A percentile compares a stretch with the other conserved stretches of the same genome.
Conservation (phyloP, 805 yeast genomes). For the Candida andamanensis region DNA sequence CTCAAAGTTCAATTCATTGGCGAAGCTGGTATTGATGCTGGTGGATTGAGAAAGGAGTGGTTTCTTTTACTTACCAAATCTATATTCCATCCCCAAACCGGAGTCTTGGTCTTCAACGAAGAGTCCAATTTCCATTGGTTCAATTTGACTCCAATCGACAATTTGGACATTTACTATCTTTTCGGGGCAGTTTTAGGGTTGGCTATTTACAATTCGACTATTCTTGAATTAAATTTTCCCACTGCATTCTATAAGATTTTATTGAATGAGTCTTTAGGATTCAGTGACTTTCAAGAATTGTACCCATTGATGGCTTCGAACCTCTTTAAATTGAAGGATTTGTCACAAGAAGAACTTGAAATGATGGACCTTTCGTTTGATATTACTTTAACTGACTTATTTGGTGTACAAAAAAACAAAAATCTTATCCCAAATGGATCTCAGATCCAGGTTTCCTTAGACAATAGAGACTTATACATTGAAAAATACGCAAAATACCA, state of each 20-base stretch:
- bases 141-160: constrained; percentile 40
- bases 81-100: constrained; percentile 62
- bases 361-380: constrained; percentile 57
- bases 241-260: constrained; percentile 70
- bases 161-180: constrained; percentile 56
- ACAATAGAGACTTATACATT: constrained; percentile 58
- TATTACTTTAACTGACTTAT: constrained; percentile 48
- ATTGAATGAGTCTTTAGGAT: constrained; percentile 46
- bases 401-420: constrained; percentile 37
- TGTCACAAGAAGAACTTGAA: constrained; percentile 25
- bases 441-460: constrained; percentile 46
- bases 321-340: constrained; percentile 24
- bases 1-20: constrained; percentile 73
- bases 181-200: constrained; percentile 86
- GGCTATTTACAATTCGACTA: constrained; percentile 87
- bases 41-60: constrained; percentile 95
- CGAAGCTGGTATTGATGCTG: constrained; percentile 94
- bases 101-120: constrained; percentile 60
- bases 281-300: constrained; percentile 63
- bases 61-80: constrained; percentile 68
- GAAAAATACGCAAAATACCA: constrained; percentile 57
- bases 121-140: constrained; percentile 80
- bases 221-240: constrained; percentile 77
- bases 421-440: constrained; percentile 61
- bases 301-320: constrained; percentile 58